Conservation (phyloP, 371 early-diverging fungal species). For the Fennellomyces sp. region DNA sequence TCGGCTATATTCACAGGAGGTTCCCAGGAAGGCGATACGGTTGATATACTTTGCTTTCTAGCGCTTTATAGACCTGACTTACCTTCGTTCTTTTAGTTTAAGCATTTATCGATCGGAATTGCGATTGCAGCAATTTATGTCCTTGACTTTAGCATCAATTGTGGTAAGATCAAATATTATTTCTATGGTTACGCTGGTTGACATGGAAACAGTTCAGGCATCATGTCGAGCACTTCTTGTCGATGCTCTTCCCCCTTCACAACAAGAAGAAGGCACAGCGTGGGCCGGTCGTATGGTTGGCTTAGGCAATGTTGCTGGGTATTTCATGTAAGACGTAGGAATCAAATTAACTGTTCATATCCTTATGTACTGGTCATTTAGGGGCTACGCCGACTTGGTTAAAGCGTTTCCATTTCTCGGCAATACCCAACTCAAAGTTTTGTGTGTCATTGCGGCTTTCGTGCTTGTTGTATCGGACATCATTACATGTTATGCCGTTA, state of each 20-base stretch:
- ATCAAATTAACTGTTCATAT: background rate
- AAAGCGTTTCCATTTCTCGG: conserved; percentile 75
- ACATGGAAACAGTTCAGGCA: conserved; percentile 65
- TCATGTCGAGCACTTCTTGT: conserved; percentile 87
- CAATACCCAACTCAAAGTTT: conserved; percentile 79
- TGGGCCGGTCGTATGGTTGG: conserved; percentile 94
- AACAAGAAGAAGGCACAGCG: conserved; percentile 87
- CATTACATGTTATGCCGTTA: conserved; percentile 70
- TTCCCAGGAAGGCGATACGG: conserved; percentile 34
- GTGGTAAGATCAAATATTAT: conserved; percentile 48
- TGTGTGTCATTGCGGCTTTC: conserved; percentile 74
- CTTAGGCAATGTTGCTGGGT: conserved; percentile 85
- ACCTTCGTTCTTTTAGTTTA: conserved; percentile 35
- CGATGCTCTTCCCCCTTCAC: conserved; percentile 78
- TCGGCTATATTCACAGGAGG: conserved; percentile 42
- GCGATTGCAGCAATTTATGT: conserved; percentile 85
- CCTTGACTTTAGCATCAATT: conserved; percentile 93
- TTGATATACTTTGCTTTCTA: conserved; percentile 15
- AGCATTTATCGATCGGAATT: conserved; percentile 49
- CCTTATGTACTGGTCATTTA: too few species aligned
- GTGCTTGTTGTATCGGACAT: conserved; percentile 64
- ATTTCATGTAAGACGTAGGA: conserved; percentile 61
- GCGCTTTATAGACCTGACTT: background rate
- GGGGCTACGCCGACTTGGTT: conserved; percentile 83
- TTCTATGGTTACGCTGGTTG: background rate